Percentiles rank a stretch among this genome's conserved stretches.
These are phyloP conservation scores for Scytalidium sp. DNA, from an alignment of 2,329 filamentous ascomycete species.

Conservation along the genomic window DNA sequence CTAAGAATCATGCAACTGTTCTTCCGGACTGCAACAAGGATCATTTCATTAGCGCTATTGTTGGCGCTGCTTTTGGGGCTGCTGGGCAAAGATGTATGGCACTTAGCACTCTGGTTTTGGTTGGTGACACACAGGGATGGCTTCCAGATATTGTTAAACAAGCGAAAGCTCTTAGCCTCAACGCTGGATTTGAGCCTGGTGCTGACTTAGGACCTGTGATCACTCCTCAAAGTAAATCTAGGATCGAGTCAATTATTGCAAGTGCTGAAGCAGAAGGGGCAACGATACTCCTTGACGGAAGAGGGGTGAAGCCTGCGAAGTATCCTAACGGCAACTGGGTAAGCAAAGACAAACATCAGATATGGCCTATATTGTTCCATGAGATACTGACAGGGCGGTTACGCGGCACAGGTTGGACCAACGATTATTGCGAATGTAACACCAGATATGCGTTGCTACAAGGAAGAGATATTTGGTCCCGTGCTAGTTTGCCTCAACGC, in stretches of 20 bases:
- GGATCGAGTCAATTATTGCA: constrained; percentile 70
- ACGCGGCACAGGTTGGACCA: constrained; percentile 48
- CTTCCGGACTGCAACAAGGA: constrained; percentile 85
- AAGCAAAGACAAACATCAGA: no score
- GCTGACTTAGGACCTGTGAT: constrained; percentile 78
- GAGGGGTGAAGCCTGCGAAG: constrained; percentile 67
- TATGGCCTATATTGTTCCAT: no score
- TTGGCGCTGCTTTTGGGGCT: constrained; percentile 76
- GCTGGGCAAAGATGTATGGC: constrained; percentile 86
- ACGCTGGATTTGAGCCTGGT: constrained; percentile 74
- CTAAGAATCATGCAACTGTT: constrained; percentile 81
- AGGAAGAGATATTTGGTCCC: constrained; percentile 78
- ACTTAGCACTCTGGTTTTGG: constrained; percentile 73
- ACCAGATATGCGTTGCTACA: constrained; percentile 75
- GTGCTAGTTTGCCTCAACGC: constrained; percentile 72
- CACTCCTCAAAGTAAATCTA: constrained; percentile 68
- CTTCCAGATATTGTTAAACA: constrained; percentile 72
- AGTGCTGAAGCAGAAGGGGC: constrained; percentile 75
- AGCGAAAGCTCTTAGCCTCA: constrained; percentile 66
- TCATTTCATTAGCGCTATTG: constrained; percentile 76
- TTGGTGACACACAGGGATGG: constrained; percentile 79
- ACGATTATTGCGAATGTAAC: constrained; percentile 78
- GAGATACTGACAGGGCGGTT: no score
- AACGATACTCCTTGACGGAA: constrained; percentile 74
- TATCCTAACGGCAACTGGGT: constrained; percentile 80